Base-by-base conservation (phyloP, 352 stramenopile genomes). In the Pythium angustatum region DNA sequence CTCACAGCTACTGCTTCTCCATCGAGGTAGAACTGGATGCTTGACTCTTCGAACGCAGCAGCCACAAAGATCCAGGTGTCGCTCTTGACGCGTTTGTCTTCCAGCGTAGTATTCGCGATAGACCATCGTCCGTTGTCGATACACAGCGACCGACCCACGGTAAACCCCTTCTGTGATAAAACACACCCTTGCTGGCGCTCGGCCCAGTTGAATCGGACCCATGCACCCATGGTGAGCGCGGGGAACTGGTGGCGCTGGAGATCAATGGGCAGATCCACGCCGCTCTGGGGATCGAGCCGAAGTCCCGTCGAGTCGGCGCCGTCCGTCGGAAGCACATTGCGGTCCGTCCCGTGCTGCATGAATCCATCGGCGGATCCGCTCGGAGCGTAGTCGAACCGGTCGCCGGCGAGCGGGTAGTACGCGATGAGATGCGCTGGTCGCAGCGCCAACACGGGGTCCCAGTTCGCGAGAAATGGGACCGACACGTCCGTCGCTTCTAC, bases 21-120 rank as follows among this genome's bases (percentile, higher is more conserved):
- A 48, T 74, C 58, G 0, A 83, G 51, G 60, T 71, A 68, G 10
- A 74, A 24, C 30, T 62, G 45, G 5, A 24, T 57, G 7, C 27
- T 49, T 26, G 49, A 33, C 15, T 51, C 64, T 64, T 72, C 47
- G 68, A 84, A 86, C 36, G 73, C 64, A 3, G 53, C 71, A 30
- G 69, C 75, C 26, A 86, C 64, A 47, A 86, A 82, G 1, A 68
- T 64, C 79, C 79, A 88, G 2, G 45, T 52, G 22, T 63, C 69
- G n/a, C 52, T 66, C 40, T 68, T 51, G 12, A 58, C 27, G 6
- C n/a, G 10, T 15, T 34, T 45, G 2, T 43, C 36, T 4, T 5
- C 7, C 15, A 66, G 6, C 1, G 48, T 59, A 3, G 27, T 22
- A 21, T 66, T 65, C 7, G 43, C 68, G 1, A 85, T 38, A 1